A percentile compares a stretch with the other conserved stretches of the same genome.
phyloP scores from a whole-genome alignment of 23 red algal species.

The Agarophyton chilense region DNA sequence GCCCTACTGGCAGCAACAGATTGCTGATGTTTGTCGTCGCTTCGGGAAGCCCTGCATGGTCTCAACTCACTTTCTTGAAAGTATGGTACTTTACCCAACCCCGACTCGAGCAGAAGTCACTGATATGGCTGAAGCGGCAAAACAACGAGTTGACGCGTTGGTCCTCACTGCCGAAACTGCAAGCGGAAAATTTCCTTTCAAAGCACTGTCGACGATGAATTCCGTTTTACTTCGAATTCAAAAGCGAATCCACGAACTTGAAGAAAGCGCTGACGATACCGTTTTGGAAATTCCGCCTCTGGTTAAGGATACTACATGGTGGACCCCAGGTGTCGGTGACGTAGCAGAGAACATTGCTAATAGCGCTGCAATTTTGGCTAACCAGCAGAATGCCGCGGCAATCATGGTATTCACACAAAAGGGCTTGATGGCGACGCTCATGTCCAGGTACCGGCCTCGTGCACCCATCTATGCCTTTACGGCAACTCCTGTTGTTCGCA shows the following conservation, averaged over 20 bases:
- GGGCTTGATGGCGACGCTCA: slow-evolving; percentile 91
- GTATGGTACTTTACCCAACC: slow-evolving; percentile 98
- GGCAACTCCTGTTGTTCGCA: slow-evolving; percentile 77
- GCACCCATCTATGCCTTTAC: slow-evolving; percentile 96
- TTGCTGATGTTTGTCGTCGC: slow-evolving; percentile 76
- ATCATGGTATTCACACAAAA: slow-evolving; percentile 98
- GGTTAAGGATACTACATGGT: slow-evolving; percentile 56
- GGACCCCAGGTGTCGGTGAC: slow-evolving; percentile 69
- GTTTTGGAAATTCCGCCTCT: slow-evolving; percentile 51
- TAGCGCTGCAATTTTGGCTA: slow-evolving; percentile 80
- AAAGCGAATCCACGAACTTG: slow-evolving; percentile 46
- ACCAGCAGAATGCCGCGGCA: slow-evolving; percentile 83
- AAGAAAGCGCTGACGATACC: background rate
- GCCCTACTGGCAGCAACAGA: slow-evolving; percentile 90
- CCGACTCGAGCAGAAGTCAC: slow-evolving; percentile 98
- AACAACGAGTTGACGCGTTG: slow-evolving; percentile 89
- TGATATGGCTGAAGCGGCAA: slow-evolving; percentile 96
- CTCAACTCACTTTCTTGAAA: slow-evolving; percentile 97
- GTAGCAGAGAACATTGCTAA: slow-evolving; percentile 83
- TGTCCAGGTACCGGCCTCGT: slow-evolving; percentile 80
- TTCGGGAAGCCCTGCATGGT: slow-evolving; percentile 93
- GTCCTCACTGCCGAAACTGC: slow-evolving; percentile 99
- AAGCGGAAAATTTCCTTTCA: slow-evolving; percentile 92
- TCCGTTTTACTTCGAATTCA: slow-evolving; percentile 82
- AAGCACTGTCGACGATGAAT: slow-evolving; percentile 90